Percentiles rank a stretch among this genome's conserved stretches.
Evolutionary conservation across 2,329 filamentous ascomycete genomes (phyloP).

Genomic region (Fusarium hostae): DNA sequence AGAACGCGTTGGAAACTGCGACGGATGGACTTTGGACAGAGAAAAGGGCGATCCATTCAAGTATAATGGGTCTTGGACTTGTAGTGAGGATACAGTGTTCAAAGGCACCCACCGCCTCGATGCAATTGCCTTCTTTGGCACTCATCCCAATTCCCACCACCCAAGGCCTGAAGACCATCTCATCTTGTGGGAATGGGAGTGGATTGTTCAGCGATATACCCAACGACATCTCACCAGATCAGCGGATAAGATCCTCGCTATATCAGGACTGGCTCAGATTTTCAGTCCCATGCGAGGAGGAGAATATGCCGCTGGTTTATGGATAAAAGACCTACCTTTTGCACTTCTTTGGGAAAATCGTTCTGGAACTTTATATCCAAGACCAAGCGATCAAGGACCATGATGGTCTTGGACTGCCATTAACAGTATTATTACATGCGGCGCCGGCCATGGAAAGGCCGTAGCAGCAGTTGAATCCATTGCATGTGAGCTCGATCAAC

Average conservation of each 20-base stretch:
- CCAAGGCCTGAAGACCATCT: too few species aligned
- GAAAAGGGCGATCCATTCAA: not conserved
- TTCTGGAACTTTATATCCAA: fast-evolving
- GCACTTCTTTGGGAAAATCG: not conserved
- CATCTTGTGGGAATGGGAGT: not conserved
- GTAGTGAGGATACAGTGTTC: not conserved
- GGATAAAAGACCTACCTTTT: not conserved
- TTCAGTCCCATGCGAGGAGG: not conserved
- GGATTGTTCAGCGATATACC: not conserved
- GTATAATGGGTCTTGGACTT: not conserved
- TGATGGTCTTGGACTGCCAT: not conserved
- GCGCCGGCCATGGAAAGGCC: fast-evolving
- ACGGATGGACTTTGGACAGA: not conserved
- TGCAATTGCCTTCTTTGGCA: not conserved
- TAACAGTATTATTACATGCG: fast-evolving
- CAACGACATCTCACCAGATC: not conserved
- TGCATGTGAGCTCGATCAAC: fast-evolving
- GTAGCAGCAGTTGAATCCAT: not conserved
- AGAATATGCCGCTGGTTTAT: not conserved
- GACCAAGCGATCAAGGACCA: not conserved
- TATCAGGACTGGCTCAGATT: not conserved
- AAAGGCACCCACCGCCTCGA: not conserved
- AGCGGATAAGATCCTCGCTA: not conserved
- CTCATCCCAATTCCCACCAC: fast-evolving
- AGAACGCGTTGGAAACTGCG: not conserved